A percentile compares a stretch with the other conserved stretches of the same genome.
phyloP scores from a whole-genome alignment of 768 basidiomycete species.

The Suillus cothurnatus region DNA sequence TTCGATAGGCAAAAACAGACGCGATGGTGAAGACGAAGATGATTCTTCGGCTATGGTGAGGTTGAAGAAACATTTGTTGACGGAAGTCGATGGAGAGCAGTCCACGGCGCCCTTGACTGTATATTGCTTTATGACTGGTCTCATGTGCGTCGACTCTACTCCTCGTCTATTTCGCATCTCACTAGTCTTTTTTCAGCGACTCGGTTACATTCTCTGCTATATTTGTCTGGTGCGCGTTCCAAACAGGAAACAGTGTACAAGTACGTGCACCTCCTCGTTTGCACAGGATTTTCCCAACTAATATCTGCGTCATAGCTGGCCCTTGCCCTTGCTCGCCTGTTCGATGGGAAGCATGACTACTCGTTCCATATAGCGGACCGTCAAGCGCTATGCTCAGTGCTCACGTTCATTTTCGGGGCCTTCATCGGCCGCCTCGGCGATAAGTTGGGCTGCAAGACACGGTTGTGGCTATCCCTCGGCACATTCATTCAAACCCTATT shows the following conservation, averaged over 20 bases:
- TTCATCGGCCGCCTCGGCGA: conserved; percentile 85
- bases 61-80: conserved; percentile 18
- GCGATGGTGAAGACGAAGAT: conserved; percentile 23
- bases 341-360: conserved; percentile 52
- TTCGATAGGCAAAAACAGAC: background rate
- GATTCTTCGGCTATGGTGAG: conserved; percentile 8
- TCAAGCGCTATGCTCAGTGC: conserved; percentile 79
- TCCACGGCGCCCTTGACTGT: conserved; percentile 57
- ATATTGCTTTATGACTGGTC: conserved; percentile 81
- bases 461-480: conserved; percentile 72
- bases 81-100: conserved; percentile 27
- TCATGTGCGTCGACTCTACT: conserved; percentile 51
- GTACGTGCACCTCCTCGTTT: conserved; percentile 32
- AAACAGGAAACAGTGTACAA: conserved; percentile 78
- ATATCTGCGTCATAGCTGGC: conserved; percentile 51
- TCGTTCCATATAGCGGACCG: conserved; percentile 81
- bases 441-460: conserved; percentile 68
- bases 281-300: background rate
- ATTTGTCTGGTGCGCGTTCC: conserved; percentile 86
- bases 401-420: conserved; percentile 79
- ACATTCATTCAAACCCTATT: conserved; percentile 76
- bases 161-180: background rate
- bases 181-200: conserved; percentile 44
- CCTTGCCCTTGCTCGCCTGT: conserved; percentile 81
- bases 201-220: conserved; percentile 75